These are phyloP conservation scores for Neotropicomus parvogracilis DNA, from an alignment of 1,284 basidiomycete genomes.

Conservation along the genomic window DNA sequence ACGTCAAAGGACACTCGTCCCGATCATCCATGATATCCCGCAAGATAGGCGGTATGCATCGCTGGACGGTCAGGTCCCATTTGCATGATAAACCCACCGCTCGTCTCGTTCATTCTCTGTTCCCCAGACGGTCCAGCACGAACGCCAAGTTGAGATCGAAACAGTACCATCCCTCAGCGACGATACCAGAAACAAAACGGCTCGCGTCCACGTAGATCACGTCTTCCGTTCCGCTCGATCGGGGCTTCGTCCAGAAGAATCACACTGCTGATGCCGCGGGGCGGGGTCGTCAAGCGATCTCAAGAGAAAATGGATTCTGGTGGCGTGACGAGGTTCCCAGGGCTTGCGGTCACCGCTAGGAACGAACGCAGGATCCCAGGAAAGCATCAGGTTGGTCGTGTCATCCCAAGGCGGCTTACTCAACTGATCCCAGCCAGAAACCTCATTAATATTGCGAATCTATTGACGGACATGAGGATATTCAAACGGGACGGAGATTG, in stretches of 20 bases:
- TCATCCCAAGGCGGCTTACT: not conserved
- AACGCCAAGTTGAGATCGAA: constrained; percentile 51
- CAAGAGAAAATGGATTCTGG: constrained; percentile 23
- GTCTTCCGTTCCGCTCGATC: constrained; percentile 24
- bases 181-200: constrained; percentile 45
- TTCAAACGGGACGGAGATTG: constrained; percentile 40
- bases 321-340: constrained; percentile 45
- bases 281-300: constrained; percentile 19
- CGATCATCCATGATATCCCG: constrained; percentile 56
- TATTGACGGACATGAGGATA: constrained; percentile 48
- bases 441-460: constrained; percentile 51
- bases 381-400: not conserved
- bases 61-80: constrained; percentile 57
- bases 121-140: constrained; percentile 19
- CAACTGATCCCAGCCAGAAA: constrained; percentile 63
- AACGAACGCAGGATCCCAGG: constrained; percentile 54
- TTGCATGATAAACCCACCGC: constrained; percentile 24
- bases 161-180: constrained; percentile 53
- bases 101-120: not conserved
- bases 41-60: constrained; percentile 43
- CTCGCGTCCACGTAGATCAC: constrained; percentile 41
- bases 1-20: too few species aligned
- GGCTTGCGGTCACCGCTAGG: constrained; percentile 55
- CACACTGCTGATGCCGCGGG: constrained; percentile 26
- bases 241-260: constrained; percentile 51